Conservation (phyloP, 805 yeast genomes). For the Suhomyces sp. region DNA sequence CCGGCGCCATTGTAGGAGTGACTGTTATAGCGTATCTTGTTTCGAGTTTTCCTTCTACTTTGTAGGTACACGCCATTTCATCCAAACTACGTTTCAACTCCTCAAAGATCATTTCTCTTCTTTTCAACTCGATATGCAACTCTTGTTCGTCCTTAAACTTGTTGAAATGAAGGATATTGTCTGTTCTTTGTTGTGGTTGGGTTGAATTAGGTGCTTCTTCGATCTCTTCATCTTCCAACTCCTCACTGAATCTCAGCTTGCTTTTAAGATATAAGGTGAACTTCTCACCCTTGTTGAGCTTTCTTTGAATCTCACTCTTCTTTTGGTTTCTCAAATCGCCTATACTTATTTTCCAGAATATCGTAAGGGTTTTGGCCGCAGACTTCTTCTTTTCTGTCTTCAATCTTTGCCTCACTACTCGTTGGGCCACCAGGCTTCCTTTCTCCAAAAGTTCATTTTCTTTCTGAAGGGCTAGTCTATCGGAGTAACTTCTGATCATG, state of each 20-base stretch:
- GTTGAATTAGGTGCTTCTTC: constrained; percentile 3
- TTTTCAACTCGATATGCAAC: constrained; percentile 17
- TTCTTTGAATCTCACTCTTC: constrained; percentile 44
- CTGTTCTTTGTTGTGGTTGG: background rate
- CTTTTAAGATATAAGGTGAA: constrained; percentile 25
- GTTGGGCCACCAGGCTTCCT: constrained; percentile 33
- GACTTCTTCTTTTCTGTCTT: constrained; percentile 36
- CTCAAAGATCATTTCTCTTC: constrained; percentile 28
- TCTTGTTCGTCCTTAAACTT: constrained; percentile 11
- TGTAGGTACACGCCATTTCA: constrained; percentile 28
- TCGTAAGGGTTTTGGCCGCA: constrained; percentile 44
- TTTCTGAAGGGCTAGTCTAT: constrained; percentile 29
- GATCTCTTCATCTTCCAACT: constrained; percentile 9
- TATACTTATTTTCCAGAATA: constrained; percentile 56
- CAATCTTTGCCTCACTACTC: constrained; percentile 24
- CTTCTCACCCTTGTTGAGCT: constrained; percentile 43
- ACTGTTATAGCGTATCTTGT: constrained; percentile 22
- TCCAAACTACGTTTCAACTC: constrained; percentile 25
- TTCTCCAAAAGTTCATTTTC: constrained; percentile 29
- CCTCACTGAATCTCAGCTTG: constrained; percentile 15
- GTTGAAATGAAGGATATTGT: constrained; percentile 2
- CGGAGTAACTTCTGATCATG: constrained; percentile 32
- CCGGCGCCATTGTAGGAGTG: constrained; percentile 5
- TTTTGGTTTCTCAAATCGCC: constrained; percentile 55
- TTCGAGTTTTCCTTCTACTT: constrained; percentile 25